Evolutionary conservation across 768 basidiomycete genomes (phyloP), one percentile per base, ranked within the genome.

Genomic region (Agaricus blazei): DNA sequence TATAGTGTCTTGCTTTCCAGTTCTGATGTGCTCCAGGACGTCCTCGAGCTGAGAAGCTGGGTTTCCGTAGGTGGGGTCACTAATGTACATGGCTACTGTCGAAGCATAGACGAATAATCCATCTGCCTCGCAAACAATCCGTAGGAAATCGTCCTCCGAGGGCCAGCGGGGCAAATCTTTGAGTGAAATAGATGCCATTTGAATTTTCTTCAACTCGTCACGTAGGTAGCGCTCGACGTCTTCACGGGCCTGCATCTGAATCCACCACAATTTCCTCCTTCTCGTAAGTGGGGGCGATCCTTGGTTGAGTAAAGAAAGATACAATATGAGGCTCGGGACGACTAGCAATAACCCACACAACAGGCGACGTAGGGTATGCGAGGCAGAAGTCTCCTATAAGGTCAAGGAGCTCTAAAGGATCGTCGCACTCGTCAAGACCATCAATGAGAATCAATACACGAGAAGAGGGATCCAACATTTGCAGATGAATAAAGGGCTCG

Each of bases 81-180:
- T 62, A 31, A 67, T 53, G 54, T 60, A 68, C 24, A 61, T 60
- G 9, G 65, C 38, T 24, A 60, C 60, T 6, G 63, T 65, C 1
- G 64, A 58, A 2, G 59, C 62, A 34, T 67, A 68, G 36, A 67
- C 62, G 42, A 67, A 68, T 44, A 61, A 60, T 8, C 66, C 64
- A 3, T 58, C 60, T 4, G 68, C 59, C 19, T 59, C 65, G 4
- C 58, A 11, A 0, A 61, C 58, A 1, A 69, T 54, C 1, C 9
- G n/a, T 5, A 59, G 42, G 3, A 64, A 37, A 2, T 57, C 41
- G 9, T 55, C 43, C 1, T 44, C 15, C 6, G 47, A 3, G 2
- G 66, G 68, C 68, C 66, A 69, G 8, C 38, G 42, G 3, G 51
- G 24, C 9, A 14, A 19, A 19, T 15, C 12, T 15, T 12, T 27